These are phyloP conservation scores for Biscogniauxia sp. DNA, from an alignment of 2,329 filamentous ascomycete genomes.

Conservation along the genomic window DNA sequence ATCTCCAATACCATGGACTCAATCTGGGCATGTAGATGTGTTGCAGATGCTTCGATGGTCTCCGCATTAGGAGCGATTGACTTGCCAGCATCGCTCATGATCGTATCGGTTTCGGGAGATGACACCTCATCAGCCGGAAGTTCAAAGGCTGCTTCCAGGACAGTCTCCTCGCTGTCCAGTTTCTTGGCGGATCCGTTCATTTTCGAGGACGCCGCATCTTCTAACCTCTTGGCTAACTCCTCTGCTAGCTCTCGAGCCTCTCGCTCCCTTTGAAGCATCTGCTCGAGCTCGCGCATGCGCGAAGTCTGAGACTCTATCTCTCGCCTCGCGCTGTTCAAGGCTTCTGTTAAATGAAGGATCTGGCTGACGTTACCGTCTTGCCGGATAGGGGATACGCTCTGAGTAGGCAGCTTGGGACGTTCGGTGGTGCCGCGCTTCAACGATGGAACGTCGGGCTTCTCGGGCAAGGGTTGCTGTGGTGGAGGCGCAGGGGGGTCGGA, in stretches of 20 bases:
- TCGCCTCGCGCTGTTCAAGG: conserved; percentile 76
- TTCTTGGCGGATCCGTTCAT: conserved; percentile 38
- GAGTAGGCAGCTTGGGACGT: conserved; percentile 58
- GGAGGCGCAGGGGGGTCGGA: conserved; percentile 91
- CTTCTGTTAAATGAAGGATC: conserved; percentile 80
- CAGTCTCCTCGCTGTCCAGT: conserved; percentile 35
- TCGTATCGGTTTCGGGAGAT: conserved; percentile 19
- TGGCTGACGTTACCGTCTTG: conserved; percentile 62
- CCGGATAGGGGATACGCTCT: conserved; percentile 57
- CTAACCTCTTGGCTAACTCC: conserved; percentile 70
- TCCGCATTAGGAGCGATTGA: conserved; percentile 31
- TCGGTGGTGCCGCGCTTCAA: conserved; percentile 77
- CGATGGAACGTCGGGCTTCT: conserved; percentile 80
- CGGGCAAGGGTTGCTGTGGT: conserved; percentile 87
- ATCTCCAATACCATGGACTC: conserved; percentile 78
- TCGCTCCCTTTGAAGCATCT: conserved; percentile 73
- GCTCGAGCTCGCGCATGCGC: conserved; percentile 78
- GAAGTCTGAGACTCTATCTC: conserved; percentile 82
- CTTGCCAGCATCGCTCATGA: conserved; percentile 19
- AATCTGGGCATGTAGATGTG: conserved; percentile 65
- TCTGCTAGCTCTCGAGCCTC: conserved; percentile 81
- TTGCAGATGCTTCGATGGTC: conserved; percentile 35
- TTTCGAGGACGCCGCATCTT: conserved; percentile 48
- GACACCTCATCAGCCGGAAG: conserved; percentile 36
- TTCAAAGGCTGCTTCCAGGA: conserved; percentile 47